phyloP scores from a whole-genome alignment of 768 basidiomycete species.

The Tubosaeta brunneosetosa region DNA sequence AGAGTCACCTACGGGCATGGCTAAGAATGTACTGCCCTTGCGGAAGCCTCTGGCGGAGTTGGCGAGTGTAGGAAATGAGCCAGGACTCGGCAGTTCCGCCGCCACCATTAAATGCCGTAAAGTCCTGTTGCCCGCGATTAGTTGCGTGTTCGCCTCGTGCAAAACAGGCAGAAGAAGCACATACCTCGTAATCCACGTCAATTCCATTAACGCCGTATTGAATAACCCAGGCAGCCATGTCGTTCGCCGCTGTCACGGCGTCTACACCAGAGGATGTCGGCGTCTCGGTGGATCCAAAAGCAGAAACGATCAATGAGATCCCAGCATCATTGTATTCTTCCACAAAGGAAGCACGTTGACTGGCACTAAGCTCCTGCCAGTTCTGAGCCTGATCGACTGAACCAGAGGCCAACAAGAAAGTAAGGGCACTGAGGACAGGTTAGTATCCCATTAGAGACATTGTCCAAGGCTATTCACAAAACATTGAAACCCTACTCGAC shows the following conservation, averaged over 20 bases:
- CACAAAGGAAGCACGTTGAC: conserved; percentile 39
- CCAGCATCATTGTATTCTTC: conserved; percentile 50
- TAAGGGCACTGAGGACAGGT: conserved; percentile 29
- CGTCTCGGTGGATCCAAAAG: conserved; percentile 42
- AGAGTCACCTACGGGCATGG: conserved; percentile 30
- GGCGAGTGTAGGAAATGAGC: conserved; percentile 30
- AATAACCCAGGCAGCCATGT: conserved; percentile 43
- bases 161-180: not conserved
- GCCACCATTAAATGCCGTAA: conserved; percentile 27
- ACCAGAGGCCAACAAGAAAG: conserved; percentile 40
- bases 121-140: conserved; percentile 21
- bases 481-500: conserved; percentile 31
- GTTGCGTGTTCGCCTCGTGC: not conserved
- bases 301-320: conserved; percentile 54
- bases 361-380: conserved; percentile 38
- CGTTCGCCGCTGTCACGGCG: conserved; percentile 37
- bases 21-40: conserved; percentile 31
- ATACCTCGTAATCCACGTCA: conserved; percentile 50
- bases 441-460: not conserved
- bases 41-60: conserved; percentile 31
- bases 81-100: conserved; percentile 37
- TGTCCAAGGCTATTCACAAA: conserved; percentile 21
- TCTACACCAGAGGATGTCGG: conserved; percentile 41
- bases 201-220: conserved; percentile 48
- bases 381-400: conserved; percentile 43